Evolutionary conservation across 495 filamentous ascomycete species (phyloP), one percentile per base, ranked within the genome.

Genomic region (Neurospora sp.): DNA sequence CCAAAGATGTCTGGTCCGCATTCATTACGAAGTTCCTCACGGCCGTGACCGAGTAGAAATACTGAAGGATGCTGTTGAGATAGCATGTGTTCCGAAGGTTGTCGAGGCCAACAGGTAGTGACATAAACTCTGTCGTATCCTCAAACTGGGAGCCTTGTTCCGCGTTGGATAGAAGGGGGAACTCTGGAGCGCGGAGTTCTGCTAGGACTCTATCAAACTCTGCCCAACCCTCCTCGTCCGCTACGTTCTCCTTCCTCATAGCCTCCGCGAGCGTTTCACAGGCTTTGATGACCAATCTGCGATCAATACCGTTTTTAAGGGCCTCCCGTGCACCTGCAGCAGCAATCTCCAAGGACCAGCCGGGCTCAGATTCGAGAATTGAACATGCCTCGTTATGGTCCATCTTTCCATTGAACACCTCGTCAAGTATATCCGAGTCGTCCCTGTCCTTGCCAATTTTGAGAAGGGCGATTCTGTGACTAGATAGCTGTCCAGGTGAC

Each of bases 71-170:
- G 79, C 96, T 98, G 82, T 98, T 98, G 45, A 99, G 87, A 76
- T 99, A 99, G 81, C 96, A 99, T 1, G 96, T 99, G 75, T 98
- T 98, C 53, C 95, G 94, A 74, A 98, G 95, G 75, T 98, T 99
- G 53, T 89, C 88, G 14, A 98, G 85, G 0, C 96, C 96, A 70
- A 95, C 91, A 9, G 94, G 94, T 84, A 90, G 89, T 16, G 88
- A 83, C 48, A 72, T 45, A 40, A 75, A 71, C 35, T 70, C 73
- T 3, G 53, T 65, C 27, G 53, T 65, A 65, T 65, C 27, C 14
- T 65, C 53, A 27, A 37, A 31, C 27, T 27, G 53, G 42, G 31
- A 5, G n/a, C 42, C 42, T 71, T 71, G 41, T 31, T 65, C 27
- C 38, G 70, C 3, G 16, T 68, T 10, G 31, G n/a, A 9, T 22